Evolutionary conservation across 176 grass and related monocot genomes (phyloP).

Genomic region (Dactylis glomerata): DNA sequence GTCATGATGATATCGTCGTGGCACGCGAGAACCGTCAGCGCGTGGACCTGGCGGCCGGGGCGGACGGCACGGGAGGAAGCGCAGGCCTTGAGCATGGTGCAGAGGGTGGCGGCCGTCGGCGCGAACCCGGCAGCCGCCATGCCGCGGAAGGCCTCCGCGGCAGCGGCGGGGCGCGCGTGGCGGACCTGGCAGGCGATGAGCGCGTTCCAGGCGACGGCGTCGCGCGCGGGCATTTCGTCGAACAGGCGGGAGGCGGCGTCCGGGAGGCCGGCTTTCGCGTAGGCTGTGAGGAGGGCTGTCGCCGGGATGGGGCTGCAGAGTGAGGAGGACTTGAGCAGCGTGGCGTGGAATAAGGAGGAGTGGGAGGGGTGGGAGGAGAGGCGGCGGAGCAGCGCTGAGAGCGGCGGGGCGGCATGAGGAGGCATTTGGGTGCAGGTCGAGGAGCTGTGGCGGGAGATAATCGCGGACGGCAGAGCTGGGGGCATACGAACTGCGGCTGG

Average conservation of each 20-base stretch:
- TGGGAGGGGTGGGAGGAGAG: constrained; percentile 22
- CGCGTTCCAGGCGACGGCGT: constrained; percentile 61
- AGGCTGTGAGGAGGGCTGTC: constrained; percentile 49
- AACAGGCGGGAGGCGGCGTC: constrained; percentile 40
- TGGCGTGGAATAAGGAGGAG: neutral
- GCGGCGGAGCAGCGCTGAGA: constrained; percentile 17
- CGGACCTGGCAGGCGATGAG: constrained; percentile 49
- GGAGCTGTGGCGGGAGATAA: neutral
- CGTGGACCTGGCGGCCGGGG: constrained; percentile 53
- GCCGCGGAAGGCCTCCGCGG: constrained; percentile 19
- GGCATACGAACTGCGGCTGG: neutral
- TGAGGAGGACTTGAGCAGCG: constrained; percentile 43
- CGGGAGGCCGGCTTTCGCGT: constrained; percentile 31
- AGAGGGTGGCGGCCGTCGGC: constrained; percentile 43
- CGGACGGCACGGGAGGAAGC: constrained; percentile 17
- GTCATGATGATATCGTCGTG: constrained; percentile 28
- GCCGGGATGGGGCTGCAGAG: constrained; percentile 32
- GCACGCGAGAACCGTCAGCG: constrained; percentile 25
- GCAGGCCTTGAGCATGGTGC: constrained; percentile 56
- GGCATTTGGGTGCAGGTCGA: neutral
- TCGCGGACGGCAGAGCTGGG: neutral
- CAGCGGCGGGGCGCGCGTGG: constrained; percentile 18
- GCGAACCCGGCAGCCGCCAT: constrained; percentile 24
- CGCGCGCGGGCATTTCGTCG: constrained; percentile 56
- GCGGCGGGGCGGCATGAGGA: neutral